phyloP scores from a whole-genome alignment of 108 stramenopile species.

The Cyclotella baltica region DNA sequence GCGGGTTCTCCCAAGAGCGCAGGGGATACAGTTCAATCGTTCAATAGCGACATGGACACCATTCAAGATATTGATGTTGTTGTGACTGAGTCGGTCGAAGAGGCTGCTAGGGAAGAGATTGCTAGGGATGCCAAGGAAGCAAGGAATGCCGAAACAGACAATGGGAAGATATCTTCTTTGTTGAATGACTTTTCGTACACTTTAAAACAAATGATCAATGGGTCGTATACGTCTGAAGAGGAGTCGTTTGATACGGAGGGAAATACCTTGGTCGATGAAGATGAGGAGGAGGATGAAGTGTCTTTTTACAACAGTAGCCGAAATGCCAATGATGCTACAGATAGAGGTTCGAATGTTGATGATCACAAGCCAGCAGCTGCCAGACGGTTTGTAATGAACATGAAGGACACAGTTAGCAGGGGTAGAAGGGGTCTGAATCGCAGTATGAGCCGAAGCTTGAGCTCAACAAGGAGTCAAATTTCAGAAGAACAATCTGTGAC shows the following conservation, averaged over 20 bases:
- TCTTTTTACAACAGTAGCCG: not conserved
- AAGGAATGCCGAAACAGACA: not conserved
- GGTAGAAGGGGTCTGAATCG: not conserved
- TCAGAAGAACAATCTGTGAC: too few relatives aligned
- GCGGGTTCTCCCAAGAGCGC: not conserved
- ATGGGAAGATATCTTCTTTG: not conserved
- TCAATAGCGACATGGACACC: not conserved
- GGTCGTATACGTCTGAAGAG: not conserved
- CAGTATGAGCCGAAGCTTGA: not conserved
- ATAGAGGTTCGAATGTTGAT: too few relatives aligned
- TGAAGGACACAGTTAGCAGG: too few relatives aligned
- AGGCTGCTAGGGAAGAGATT: too few relatives aligned
- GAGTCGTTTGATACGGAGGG: not conserved
- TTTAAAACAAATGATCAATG: conserved; percentile 7
- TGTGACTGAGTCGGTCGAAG: not conserved
- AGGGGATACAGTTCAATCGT: too few relatives aligned
- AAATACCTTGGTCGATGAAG: not conserved
- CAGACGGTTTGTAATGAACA: too few relatives aligned
- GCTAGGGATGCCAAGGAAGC: too few relatives aligned
- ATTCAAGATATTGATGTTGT: conserved; percentile 5
- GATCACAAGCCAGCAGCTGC: too few relatives aligned
- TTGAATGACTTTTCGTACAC: conserved; percentile 6
- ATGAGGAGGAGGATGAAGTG: not conserved
- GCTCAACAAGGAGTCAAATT: not conserved
- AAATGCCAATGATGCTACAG: too few relatives aligned